Evolutionary conservation across 768 basidiomycete species (phyloP), one percentile per base, ranked within the genome.

Genomic region (Sporobolomyces pararoseus): DNA sequence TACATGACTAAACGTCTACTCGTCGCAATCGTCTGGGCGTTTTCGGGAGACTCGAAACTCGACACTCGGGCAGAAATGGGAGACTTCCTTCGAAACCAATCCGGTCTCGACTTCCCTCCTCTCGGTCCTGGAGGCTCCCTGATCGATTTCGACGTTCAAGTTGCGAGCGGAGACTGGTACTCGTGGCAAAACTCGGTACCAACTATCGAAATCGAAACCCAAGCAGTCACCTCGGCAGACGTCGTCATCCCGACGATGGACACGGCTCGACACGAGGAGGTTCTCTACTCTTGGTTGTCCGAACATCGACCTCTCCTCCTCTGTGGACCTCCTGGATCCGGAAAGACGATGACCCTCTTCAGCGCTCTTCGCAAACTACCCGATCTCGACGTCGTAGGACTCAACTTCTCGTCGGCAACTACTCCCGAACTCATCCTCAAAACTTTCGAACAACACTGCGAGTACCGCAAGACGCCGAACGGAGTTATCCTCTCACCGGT

Each of bases 391-490:
- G 92, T 98, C 52, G 94, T 97, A 74, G 96, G 96, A 54, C 86
- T 99, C 75, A 99, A 99, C 81, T 99, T 99, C 81, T 99, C 96
- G 37, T 96, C 92, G 79, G 96, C 96, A 23, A 98, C 96, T 0
- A 97, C 93, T 1, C 96, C 96, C 0, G 96, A 97, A 78, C 85
- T 99, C 34, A 95, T 99, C 71, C 85, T 99, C 74, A 98, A 98
- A 85, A 98, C 96, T 10, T 98, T 99, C 79, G 96, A 98, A 79
- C 96, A 99, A 81, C 96, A 99, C 78, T 99, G 96, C 82, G 96
- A 99, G 81, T 97, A 95, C 78, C 85, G 94, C 64, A 98, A 98
- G 82, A 98, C 96, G 6, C 92, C 96, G 17, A 98, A 93, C 76
- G 96, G 96, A n/a, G 90, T 96, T 54, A 86, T 97, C 54, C 86